Percentiles rank a stretch among this genome's conserved stretches.
These are phyloP conservation scores for Oehlia diaphana DNA, from an alignment of 192 early-diverging fungal genomes.

Conservation along the genomic window DNA sequence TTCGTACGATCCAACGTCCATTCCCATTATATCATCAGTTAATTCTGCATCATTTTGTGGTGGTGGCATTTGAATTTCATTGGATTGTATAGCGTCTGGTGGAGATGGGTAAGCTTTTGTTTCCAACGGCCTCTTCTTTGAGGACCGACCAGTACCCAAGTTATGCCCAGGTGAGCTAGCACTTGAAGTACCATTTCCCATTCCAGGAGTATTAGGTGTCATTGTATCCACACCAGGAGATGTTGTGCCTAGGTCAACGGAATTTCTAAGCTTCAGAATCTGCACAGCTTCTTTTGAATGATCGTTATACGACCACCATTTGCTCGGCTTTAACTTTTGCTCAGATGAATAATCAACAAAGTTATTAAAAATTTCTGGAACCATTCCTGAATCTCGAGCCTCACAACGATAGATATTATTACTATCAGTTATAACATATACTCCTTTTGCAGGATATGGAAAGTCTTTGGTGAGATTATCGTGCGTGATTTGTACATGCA, in stretches of 20 bases:
- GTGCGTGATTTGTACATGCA: neutral
- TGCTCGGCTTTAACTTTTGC: neutral
- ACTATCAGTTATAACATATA: constrained; percentile 1
- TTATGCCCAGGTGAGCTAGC: constrained; percentile 3
- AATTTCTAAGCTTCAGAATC: neutral
- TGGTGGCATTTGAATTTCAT: neutral
- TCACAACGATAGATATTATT: constrained; percentile 19
- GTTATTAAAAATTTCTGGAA: neutral
- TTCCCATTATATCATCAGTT: neutral
- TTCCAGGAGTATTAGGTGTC: constrained; percentile 23
- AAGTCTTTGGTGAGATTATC: constrained; percentile 1
- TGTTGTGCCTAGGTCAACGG: neutral
- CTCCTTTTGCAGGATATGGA: constrained; percentile 16
- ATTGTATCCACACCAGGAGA: neutral
- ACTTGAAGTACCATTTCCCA: neutral
- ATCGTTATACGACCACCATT: constrained; percentile 10
- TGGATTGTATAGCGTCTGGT: neutral
- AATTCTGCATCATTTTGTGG: neutral
- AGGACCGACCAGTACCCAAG: neutral
- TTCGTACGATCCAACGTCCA: neutral
- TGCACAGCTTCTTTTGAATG: neutral
- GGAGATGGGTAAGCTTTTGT: constrained; percentile 20
- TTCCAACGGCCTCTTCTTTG: neutral
- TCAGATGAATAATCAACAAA: neutral
- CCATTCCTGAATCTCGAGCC: neutral